Conservation (phyloP, 208 protist genomes). For the Acanthamoeba lenticulata region DNA sequence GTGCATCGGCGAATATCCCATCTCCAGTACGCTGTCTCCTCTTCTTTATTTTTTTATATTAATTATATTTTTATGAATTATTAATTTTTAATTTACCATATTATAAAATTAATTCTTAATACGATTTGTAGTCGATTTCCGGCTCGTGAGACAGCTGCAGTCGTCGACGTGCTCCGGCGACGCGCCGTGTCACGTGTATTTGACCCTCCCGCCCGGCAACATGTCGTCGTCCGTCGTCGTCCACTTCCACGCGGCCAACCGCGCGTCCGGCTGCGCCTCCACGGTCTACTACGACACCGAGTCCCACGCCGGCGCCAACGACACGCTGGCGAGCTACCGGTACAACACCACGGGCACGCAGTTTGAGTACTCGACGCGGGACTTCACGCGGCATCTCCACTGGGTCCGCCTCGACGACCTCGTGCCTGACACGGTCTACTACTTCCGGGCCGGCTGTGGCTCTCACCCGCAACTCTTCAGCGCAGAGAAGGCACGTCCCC, state of each 20-base stretch:
- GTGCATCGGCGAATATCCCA: conserved; percentile 56
- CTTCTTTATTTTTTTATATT: not conserved
- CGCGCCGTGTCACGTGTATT: conserved; percentile 33
- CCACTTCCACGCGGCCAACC: conserved; percentile 19
- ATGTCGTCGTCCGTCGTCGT: conserved; percentile 49
- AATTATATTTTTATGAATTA: no score
- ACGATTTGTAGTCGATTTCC: conserved; percentile 1
- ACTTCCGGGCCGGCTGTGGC: conserved; percentile 48
- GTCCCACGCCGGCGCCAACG: not conserved
- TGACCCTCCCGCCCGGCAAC: conserved; percentile 40
- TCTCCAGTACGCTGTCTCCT: not conserved
- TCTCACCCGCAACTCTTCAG: not conserved
- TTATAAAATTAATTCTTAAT: no score
- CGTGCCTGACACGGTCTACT: conserved; percentile 51
- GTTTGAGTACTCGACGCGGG: conserved; percentile 35
- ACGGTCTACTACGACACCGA: conserved; percentile 37
- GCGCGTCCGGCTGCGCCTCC: not conserved
- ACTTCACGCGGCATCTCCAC: conserved; percentile 49
- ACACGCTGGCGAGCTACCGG: conserved; percentile 4
- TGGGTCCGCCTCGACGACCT: conserved; percentile 35
- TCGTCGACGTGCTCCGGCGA: conserved; percentile 18
- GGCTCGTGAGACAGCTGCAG: conserved; percentile 17
- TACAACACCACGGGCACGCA: not conserved
- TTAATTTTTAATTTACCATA: no score
- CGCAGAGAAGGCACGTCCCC: not conserved